Evolutionary conservation across 2,329 filamentous ascomycete genomes (phyloP).

Genomic region (Apiospora phragmitis): DNA sequence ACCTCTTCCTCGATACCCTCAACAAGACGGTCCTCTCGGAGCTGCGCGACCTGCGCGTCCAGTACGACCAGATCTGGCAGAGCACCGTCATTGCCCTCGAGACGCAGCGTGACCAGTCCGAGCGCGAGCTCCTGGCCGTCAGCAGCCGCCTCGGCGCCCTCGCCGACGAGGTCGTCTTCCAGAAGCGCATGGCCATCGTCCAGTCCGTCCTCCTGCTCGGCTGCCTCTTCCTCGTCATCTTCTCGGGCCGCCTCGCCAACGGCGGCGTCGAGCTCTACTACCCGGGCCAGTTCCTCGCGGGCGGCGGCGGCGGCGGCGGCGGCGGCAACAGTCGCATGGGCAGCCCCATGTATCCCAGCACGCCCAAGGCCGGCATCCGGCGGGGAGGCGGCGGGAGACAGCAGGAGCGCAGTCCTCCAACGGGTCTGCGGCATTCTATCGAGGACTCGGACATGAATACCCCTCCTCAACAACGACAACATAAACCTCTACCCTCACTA

Average conservation of each 20-base stretch:
- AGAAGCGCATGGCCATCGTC: constrained; percentile 90
- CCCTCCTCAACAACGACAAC: constrained; percentile 3
- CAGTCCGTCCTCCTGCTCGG: constrained; percentile 86
- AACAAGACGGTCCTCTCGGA: constrained; percentile 86
- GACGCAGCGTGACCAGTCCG: constrained; percentile 80
- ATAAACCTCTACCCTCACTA: neutral
- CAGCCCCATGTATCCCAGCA: constrained; percentile 29
- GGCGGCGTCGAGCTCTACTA: constrained; percentile 30
- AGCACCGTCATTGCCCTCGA: constrained; percentile 91
- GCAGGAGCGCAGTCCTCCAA: neutral
- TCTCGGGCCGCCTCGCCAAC: constrained; percentile 56
- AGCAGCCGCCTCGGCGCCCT: constrained; percentile 79
- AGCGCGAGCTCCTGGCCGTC: constrained; percentile 80
- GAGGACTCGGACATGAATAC: constrained; percentile 3
- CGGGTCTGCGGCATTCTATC: constrained; percentile 7
- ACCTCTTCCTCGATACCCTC: constrained; percentile 77
- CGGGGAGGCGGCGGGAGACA: neutral
- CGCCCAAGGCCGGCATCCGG: constrained; percentile 19
- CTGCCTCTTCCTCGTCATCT: constrained; percentile 85
- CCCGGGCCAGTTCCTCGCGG: constrained; percentile 27
- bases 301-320: neutral
- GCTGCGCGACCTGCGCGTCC: constrained; percentile 71
- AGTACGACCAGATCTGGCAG: constrained; percentile 97
- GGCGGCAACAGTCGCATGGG: constrained; percentile 19
- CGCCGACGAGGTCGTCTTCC: constrained; percentile 86